These are phyloP conservation scores for Jacaranda mimosifolia DNA, from an alignment of 257 asterid species.

Conservation along the genomic window DNA sequence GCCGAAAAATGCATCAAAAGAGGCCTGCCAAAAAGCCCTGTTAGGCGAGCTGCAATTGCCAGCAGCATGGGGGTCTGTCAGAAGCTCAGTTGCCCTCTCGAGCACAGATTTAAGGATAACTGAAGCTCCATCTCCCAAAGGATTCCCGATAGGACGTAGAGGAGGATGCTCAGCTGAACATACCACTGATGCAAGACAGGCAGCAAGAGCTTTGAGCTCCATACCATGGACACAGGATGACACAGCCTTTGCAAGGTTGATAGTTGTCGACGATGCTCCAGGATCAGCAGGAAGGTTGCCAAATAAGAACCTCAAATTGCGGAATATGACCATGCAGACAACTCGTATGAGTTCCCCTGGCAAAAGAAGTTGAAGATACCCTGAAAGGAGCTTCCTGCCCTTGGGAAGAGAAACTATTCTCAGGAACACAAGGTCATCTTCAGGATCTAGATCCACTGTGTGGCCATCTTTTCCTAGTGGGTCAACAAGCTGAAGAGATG, in stretches of 20 bases:
- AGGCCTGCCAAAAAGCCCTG: conserved; percentile 83
- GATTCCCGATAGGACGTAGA: conserved; percentile 70
- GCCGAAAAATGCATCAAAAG: conserved; percentile 77
- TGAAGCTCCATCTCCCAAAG: conserved; percentile 81
- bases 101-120: conserved; percentile 70
- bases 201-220: conserved; percentile 76
- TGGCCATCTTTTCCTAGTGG: conserved; percentile 66
- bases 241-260: conserved; percentile 54
- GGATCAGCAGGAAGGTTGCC: conserved; percentile 58
- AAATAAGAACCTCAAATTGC: conserved; percentile 79
- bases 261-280: conserved; percentile 43
- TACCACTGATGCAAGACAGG: conserved; percentile 85
- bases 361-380: conserved; percentile 60
- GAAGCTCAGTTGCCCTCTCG: conserved; percentile 75
- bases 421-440: conserved; percentile 67
- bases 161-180: conserved; percentile 82
- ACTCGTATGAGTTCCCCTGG: conserved; percentile 75
- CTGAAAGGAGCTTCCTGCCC: conserved; percentile 69
- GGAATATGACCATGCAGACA: conserved; percentile 84
- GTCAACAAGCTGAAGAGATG: conserved; percentile 80
- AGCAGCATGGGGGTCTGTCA: conserved; percentile 64
- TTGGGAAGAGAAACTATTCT: conserved; percentile 74
- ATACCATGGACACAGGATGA: conserved; percentile 51
- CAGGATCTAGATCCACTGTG: conserved; percentile 55
- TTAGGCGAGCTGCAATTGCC: conserved; percentile 55